Conservation (phyloP, 139 green algal genomes). For the Picochlorum sp. region DNA sequence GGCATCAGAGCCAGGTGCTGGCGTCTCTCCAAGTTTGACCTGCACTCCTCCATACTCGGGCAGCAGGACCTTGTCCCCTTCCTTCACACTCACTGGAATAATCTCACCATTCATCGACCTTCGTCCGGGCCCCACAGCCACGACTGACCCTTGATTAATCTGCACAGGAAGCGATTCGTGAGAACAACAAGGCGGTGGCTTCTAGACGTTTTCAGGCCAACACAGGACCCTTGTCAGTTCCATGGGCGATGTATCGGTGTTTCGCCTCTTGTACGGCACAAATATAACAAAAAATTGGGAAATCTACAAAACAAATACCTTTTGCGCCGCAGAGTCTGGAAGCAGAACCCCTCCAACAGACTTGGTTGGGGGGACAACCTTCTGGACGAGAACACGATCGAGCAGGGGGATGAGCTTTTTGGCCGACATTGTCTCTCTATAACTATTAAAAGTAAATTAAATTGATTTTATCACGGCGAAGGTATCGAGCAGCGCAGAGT, state of each 20-base stretch:
- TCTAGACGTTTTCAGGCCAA: background rate
- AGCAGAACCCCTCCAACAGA: constrained; percentile 82
- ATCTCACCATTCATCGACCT: constrained; percentile 32
- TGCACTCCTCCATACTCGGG: constrained; percentile 88
- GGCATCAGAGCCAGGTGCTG: background rate
- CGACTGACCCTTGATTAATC: constrained; percentile 84
- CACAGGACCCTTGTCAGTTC: background rate
- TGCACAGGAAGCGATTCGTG: constrained; percentile 28
- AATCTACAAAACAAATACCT: constrained; percentile 10
- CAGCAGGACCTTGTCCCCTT: constrained; percentile 93
- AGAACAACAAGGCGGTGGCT: background rate
- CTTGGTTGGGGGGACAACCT: constrained; percentile 69
- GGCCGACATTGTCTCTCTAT: constrained; percentile 9
- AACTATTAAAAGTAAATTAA: constrained; percentile 1
- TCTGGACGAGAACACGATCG: constrained; percentile 84
- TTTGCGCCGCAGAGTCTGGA: constrained; percentile 66
- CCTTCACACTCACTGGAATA: constrained; percentile 70
- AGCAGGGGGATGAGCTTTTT: constrained; percentile 54
- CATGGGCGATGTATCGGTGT: background rate
- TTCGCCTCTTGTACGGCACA: background rate
- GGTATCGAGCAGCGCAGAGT: background rate
- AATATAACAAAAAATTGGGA: background rate
- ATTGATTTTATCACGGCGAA: background rate
- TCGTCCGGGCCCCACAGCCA: constrained; percentile 84
- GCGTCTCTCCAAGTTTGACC: constrained; percentile 77